phyloP scores from a whole-genome alignment of 1,284 basidiomycete genomes.

The Ganoderma resinaceum region DNA sequence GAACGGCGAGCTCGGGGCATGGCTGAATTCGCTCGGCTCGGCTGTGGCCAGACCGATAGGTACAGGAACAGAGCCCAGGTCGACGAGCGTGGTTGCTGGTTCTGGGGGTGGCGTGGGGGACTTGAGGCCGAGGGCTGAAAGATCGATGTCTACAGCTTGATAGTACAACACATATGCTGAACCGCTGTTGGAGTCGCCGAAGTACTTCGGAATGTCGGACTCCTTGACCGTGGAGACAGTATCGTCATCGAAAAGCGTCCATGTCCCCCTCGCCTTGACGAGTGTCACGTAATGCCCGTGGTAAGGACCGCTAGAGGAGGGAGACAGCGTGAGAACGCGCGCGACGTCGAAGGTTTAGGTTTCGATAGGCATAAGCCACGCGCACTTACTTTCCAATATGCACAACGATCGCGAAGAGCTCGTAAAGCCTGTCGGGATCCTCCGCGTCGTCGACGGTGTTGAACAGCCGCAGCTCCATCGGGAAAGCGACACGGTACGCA shows the following conservation, averaged over 20 bases:
- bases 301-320: constrained; percentile 79
- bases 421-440: constrained; percentile 90
- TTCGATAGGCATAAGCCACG: no score
- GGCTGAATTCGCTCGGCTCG: constrained; percentile 22
- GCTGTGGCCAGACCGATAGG: constrained; percentile 26
- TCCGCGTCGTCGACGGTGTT: constrained; percentile 96
- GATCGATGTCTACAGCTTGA: constrained; percentile 89
- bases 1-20: constrained; percentile 34
- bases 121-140: constrained; percentile 70
- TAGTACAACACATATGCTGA: constrained; percentile 98
- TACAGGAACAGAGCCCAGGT: constrained; percentile 36
- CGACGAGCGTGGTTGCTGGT: constrained; percentile 18
- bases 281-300: constrained; percentile 98
- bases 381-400: constrained; percentile 92
- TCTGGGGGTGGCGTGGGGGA: constrained; percentile 35
- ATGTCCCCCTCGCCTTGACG: constrained; percentile 84
- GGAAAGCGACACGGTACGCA: constrained; percentile 95
- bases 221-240: constrained; percentile 90
- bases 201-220: constrained; percentile 91
- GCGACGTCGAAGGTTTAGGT: not conserved
- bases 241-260: constrained; percentile 97
- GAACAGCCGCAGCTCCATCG: constrained; percentile 91
- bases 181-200: constrained; percentile 89
- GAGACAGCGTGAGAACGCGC: constrained; percentile 24
- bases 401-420: constrained; percentile 95